phyloP scores from a whole-genome alignment of 306 rosid species.

The Castanea mollissima region DNA sequence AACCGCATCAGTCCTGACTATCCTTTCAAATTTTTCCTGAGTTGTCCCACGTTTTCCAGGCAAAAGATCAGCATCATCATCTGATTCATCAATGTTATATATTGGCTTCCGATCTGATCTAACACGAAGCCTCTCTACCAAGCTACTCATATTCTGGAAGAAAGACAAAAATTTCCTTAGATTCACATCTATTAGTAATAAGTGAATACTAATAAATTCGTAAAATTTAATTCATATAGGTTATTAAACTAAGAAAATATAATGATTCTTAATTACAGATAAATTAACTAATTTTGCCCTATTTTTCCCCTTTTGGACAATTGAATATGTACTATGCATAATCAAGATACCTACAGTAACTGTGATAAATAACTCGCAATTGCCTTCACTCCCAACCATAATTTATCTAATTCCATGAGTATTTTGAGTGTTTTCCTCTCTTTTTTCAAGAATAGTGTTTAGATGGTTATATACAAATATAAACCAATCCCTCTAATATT shows the following conservation, averaged over 20 bases:
- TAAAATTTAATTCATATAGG: neutral
- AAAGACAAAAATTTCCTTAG: constrained; percentile 6
- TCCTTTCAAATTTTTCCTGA: constrained; percentile 67
- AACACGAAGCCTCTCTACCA: constrained; percentile 98
- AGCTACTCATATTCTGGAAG: constrained; percentile 82
- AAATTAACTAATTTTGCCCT: neutral
- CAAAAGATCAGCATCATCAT: constrained; percentile 76
- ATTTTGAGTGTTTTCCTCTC: neutral
- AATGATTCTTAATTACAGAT: neutral
- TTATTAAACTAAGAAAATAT: neutral
- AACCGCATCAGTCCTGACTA: constrained; percentile 81
- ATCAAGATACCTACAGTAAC: neutral
- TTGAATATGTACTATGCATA: neutral
- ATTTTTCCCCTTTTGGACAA: neutral
- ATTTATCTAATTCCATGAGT: neutral
- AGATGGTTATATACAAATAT: neutral
- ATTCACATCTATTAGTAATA: neutral
- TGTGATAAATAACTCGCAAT: neutral
- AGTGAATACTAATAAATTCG: neutral
- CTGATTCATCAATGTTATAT: constrained; percentile 88
- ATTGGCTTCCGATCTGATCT: constrained; percentile 91
- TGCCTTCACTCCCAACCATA: neutral
- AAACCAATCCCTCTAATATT: neutral
- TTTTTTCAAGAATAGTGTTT: neutral
- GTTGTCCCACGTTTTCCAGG: constrained; percentile 51